phyloP scores from a whole-genome alignment of 148 eudicot species.

The Rhododendron molle region DNA sequence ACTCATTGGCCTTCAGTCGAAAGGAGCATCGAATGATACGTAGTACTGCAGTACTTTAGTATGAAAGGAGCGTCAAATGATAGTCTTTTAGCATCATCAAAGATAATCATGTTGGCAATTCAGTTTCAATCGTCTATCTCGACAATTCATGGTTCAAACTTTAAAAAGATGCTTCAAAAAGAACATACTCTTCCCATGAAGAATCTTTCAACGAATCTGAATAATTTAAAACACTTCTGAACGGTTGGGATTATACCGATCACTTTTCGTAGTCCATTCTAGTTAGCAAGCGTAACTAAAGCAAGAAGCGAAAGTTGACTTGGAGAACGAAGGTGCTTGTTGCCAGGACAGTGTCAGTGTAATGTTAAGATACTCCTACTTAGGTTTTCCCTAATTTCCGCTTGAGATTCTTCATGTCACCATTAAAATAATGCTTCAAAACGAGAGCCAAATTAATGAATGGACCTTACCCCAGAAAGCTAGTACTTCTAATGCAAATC shows the following conservation, averaged over 20 bases:
- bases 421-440: not conserved
- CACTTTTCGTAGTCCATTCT: too few relatives aligned
- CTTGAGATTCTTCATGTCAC: conserved; percentile 3
- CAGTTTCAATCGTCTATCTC: too few relatives aligned
- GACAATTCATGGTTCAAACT: too few relatives aligned
- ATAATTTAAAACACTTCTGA: too few relatives aligned
- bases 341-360: not conserved
- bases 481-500: not conserved
- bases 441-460: not conserved
- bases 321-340: not conserved
- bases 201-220: too few relatives aligned
- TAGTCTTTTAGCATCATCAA: not conserved
- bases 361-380: not conserved
- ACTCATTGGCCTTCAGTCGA: not conserved
- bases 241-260: too few relatives aligned
- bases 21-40: too few relatives aligned
- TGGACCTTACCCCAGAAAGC: not conserved
- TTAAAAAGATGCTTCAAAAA: too few relatives aligned
- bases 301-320: not conserved
- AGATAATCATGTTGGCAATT: not conserved
- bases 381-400: not conserved
- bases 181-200: too few relatives aligned
- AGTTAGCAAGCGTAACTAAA: too few relatives aligned
- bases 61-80: not conserved
- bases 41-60: too few relatives aligned